Evolutionary conservation across 2,329 filamentous ascomycete genomes (phyloP).

Genomic region (Hymenotorrendiella dingleyae): DNA sequence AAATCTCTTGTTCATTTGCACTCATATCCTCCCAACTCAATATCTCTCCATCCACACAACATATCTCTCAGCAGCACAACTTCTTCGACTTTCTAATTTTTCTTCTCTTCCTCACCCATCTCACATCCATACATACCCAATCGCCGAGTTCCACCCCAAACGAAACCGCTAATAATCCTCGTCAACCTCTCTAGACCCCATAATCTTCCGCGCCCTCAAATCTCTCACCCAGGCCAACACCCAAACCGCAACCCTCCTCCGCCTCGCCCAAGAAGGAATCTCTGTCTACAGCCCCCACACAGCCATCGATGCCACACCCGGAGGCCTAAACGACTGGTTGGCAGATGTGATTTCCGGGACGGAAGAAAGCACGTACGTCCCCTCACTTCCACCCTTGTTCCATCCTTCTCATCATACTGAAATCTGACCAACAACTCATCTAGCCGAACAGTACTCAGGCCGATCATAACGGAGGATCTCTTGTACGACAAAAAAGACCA

Average conservation of each 20-base stretch:
- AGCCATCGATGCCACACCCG: constrained; percentile 78
- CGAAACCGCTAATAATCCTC: constrained; percentile 1
- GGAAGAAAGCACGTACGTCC: constrained; percentile 6
- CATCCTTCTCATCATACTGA: background rate
- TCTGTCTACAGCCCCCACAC: constrained; percentile 97
- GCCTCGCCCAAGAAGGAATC: constrained; percentile 77
- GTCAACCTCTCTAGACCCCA: constrained; percentile 64
- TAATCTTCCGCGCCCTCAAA: constrained; percentile 93
- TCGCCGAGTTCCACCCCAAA: background rate
- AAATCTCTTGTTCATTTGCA: background rate
- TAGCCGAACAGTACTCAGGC: constrained; percentile 23
- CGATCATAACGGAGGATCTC: constrained; percentile 23
- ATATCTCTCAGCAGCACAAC: background rate
- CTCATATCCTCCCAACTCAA: background rate
- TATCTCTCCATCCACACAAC: background rate
- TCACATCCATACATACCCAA: background rate
- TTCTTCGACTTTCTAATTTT: background rate
- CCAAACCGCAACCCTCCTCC: constrained; percentile 79
- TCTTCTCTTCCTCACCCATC: background rate
- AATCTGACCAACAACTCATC: background rate
- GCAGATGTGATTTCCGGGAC: constrained; percentile 68
- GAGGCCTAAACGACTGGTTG: constrained; percentile 90
- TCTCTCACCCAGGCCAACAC: constrained; percentile 76
- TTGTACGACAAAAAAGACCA: too few relatives aligned
- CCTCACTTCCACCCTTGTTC: background rate